These are phyloP conservation scores for Suhomyces tanzawaensis DNA, from an alignment of 805 yeast species.

Conservation along the genomic window DNA sequence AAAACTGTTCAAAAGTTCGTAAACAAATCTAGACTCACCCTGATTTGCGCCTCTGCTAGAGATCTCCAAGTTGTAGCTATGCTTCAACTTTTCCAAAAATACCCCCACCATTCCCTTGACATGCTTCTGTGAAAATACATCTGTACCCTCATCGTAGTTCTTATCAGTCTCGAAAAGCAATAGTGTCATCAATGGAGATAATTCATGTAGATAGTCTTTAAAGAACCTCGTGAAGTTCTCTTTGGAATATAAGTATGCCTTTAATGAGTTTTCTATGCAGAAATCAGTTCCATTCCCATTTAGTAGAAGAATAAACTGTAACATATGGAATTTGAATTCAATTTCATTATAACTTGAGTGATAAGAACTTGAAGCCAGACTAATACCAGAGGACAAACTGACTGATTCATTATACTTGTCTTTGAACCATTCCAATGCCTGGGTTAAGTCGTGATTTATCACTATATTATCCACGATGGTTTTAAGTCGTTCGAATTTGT, in stretches of 20 bases:
- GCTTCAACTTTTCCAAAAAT: conserved; percentile 23
- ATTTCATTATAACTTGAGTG: conserved; percentile 17
- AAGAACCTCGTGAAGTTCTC: conserved; percentile 34
- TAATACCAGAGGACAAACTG: conserved; percentile 1
- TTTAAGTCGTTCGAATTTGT: conserved; percentile 27
- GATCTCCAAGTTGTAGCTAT: conserved; percentile 18
- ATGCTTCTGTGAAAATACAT: conserved; percentile 14
- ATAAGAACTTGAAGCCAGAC: not conserved
- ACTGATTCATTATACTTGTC: conserved; percentile 17
- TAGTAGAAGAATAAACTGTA: conserved; percentile 34
- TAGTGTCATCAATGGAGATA: conserved; percentile 35
- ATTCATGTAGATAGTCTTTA: conserved; percentile 29
- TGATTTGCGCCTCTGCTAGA: conserved; percentile 14
- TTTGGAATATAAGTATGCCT: conserved; percentile 38
- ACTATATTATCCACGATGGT: conserved; percentile 35
- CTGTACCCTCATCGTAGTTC: conserved; percentile 11
- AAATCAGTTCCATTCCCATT: conserved; percentile 16
- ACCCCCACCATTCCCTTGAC: conserved; percentile 19
- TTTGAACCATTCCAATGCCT: conserved; percentile 35
- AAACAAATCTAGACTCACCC: conserved; percentile 27
- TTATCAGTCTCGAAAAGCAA: conserved; percentile 15
- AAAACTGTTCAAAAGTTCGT: conserved; percentile 30
- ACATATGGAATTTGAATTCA: conserved; percentile 42
- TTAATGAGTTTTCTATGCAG: conserved; percentile 23
- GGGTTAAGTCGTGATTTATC: conserved; percentile 28